Base-by-base conservation (phyloP, 106 monocot species). In the Ottelia alismoides region DNA sequence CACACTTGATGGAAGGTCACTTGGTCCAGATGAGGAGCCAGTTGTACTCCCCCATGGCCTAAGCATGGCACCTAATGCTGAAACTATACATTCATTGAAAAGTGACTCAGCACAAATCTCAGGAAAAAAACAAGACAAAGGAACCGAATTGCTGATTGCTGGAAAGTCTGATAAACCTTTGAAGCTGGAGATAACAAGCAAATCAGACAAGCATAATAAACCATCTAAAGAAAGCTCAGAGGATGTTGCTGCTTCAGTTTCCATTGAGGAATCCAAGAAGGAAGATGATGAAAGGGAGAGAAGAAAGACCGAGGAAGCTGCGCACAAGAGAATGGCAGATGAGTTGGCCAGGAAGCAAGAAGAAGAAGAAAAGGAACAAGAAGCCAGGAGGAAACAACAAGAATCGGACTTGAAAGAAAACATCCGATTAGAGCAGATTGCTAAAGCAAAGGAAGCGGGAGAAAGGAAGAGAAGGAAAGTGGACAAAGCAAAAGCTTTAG, bases 391-490 rank as follows among this genome's bases (percentile, higher is more conserved):
- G 51, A 78, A 80, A 52, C 78, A 63, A 53, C 70, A 30, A 46
- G 84, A 72, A 2, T 58, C 61, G 2, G 78, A 84, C 53, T n/a
- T 77, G 49, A 94, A 78, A 65, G 93, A 88, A 51, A 56, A 58
- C 47, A 31, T 58, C 19, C 62, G 73, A 43, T 31, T 84, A 70
- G 93, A 94, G 60, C 94, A 94, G 48, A 88, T 66, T 56, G 76
- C 64, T 20, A 94, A 94, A 58, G 88, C 94, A 27, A 94, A 72
- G 65, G 88, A 94, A 30, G 93, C 88, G 29, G 88, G 81, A 40
- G 94, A 88, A 55, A 66, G 94, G 53, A 94, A 94, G 67, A 84
- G 48, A 47, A 51, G 76, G 14, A 70, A 78, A 24, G 70, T 71
- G 25, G 88, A 88, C 60, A 94, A 74, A 54, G 78, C 80, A 28